phyloP scores from a whole-genome alignment of 75 land plant genomes.

The Sequoia sempervirens region DNA sequence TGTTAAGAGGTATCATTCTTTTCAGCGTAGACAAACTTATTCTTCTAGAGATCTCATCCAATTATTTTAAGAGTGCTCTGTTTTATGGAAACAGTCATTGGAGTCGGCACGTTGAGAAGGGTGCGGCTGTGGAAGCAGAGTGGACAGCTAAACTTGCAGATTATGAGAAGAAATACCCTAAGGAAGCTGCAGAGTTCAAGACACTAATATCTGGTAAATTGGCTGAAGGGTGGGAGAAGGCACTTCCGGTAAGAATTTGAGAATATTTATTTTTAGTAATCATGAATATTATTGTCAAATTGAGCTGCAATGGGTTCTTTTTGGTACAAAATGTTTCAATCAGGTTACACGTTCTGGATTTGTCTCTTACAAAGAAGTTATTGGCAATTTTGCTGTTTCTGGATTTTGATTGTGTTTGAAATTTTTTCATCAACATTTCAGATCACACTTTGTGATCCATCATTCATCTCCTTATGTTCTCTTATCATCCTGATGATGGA shows the following conservation, averaged over 20 bases:
- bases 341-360: background rate
- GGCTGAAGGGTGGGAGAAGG: conserved; percentile 70
- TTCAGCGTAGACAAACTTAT: background rate
- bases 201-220: conserved; percentile 50
- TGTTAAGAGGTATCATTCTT: conserved; percentile 67
- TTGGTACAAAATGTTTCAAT: background rate
- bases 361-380: background rate
- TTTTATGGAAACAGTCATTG: conserved; percentile 61
- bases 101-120: conserved; percentile 71
- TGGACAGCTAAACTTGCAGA: conserved; percentile 87
- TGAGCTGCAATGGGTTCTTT: background rate
- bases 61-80: background rate
- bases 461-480: too few relatives aligned
- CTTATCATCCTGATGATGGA: too few relatives aligned
- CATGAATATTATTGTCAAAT: background rate
- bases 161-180: conserved; percentile 64
- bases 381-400: too few relatives aligned
- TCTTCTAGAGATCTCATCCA: background rate
- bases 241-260: conserved; percentile 57
- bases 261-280: background rate
- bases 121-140: conserved; percentile 82
- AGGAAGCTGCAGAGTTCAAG: conserved; percentile 67
- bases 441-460: too few relatives aligned
- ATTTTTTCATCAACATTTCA: too few relatives aligned
- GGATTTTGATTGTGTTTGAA: too few relatives aligned